Percentiles rank a stretch among this genome's conserved stretches.
These are phyloP conservation scores for Puccinia hordei DNA, from an alignment of 1,284 basidiomycete species.

Conservation along the genomic window DNA sequence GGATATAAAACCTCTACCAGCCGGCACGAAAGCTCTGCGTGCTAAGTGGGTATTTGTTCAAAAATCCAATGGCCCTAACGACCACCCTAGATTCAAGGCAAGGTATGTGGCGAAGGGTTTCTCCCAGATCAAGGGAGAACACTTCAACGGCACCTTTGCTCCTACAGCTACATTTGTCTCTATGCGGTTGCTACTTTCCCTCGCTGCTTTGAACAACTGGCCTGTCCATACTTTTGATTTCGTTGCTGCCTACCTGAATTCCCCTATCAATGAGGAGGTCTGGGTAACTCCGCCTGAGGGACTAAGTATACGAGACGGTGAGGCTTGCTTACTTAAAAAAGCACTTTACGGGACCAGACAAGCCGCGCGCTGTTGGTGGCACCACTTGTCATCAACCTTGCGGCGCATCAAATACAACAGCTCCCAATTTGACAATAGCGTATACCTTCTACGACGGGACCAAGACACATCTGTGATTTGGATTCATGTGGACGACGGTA, in stretches of 20 bases:
- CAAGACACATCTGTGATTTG: not conserved
- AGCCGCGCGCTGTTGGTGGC: conserved; percentile 23
- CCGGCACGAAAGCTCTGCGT: not conserved
- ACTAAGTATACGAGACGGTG: not conserved
- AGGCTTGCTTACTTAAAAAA: too few species aligned
- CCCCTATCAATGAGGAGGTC: not conserved
- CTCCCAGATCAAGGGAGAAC: not conserved
- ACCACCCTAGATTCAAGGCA: not conserved
- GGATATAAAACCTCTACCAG: not conserved
- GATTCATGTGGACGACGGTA: too few species aligned
- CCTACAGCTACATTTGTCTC: not conserved
- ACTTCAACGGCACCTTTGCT: conserved; percentile 16
- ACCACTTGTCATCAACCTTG: not conserved
- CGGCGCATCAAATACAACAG: not conserved
- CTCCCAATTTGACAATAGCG: too few species aligned
- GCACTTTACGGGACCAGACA: conserved; percentile 16
- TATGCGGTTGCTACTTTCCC: not conserved
- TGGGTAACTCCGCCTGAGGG: too few species aligned
- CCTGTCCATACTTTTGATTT: conserved; percentile 22
- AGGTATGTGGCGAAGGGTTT: not conserved
- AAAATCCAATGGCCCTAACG: not conserved
- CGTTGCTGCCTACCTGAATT: not conserved
- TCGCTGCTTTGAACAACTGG: not conserved
- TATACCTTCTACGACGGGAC: too few species aligned
- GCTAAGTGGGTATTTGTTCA: not conserved